Base-by-base conservation (phyloP, 2,329 filamentous ascomycete genomes). In the Alternaria tenuissima region DNA sequence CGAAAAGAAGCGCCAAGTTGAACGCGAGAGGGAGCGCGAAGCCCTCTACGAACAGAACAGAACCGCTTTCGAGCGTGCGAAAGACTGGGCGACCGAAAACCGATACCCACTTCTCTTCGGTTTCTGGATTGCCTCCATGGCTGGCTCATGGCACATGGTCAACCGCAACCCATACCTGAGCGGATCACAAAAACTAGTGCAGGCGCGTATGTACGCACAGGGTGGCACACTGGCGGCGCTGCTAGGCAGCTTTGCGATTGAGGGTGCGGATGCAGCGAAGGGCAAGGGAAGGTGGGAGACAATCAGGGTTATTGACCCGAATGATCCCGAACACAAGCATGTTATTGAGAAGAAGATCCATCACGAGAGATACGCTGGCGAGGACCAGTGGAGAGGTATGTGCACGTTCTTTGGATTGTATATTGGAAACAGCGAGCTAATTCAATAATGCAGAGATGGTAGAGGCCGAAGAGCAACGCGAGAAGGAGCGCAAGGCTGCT, bases 141-240 rank as follows among this genome's bases (percentile, higher is more conserved):
- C 85, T 60, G 80, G 89, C 42, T 89, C 92, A 5, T 86, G 95
- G 67, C 88, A 84, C 56, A 78, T 96, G 30, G 93, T 97, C 65
- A 88, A 90, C 74, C 87, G 92, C 64, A 92, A 92, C 77, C 89
- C 87, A 66, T 91, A 89, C 76, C 84, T 96, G 47, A 87, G 86
- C 51, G 89, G 88, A 2, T 82, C 86, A 62, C 94, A 97, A 84
- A 97, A 97, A 85, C 82, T 97, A 22, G 94, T 97, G 16, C 94
- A 97, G 85, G 94, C 93, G 24, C 90, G 94, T 86, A 91, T 97
- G 66, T 97, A 97, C 80, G 94, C 94, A 4, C 94, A 97, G 83
- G 93, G 91, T 6, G 82, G 96, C 70, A 96, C 94, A 5, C 83
- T 97, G 47, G 91, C 90, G 65, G 92, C 97, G 52, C 84, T 97